Evolutionary conservation across 2,329 filamentous ascomycete species (phyloP), one percentile per base, ranked within the genome.

Genomic region (Pyrenophora teres): DNA sequence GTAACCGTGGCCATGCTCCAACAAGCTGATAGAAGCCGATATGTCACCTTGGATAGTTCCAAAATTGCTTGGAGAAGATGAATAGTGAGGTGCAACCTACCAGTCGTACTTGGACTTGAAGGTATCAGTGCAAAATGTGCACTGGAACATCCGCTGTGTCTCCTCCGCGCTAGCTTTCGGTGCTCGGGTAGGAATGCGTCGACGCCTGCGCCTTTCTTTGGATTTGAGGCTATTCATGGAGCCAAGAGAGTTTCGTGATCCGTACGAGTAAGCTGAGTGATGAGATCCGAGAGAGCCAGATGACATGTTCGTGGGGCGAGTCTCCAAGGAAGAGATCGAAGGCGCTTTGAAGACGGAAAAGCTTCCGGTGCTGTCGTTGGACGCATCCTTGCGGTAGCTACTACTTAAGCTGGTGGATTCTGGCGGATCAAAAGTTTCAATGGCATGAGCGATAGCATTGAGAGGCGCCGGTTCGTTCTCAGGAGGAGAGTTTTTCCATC

Each of bases 401-500:
- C 73, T 76, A 4, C 74, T 75, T 3, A 68, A 59, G 45, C 68
- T 75, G 12, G 57, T 43, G 10, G 63, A 47, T 40, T 68, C 62
- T 13, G 68, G 71, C 13, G 60, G 65, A 36, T 72, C 67, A 47
- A 71, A 70, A 10, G 66, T 63, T 52, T 74, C 75, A 36, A 88
- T 78, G 63, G 85, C 85, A 67, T 83, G 78, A 40, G 81, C 80
- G 76, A 88, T 88, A 76, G 83, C 85, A 32, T 79, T 82, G 51
- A 86, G 77, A 6, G 83, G 79, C 56, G 85, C 86, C 62, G 86
- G 83, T 80, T 88, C 86, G 78, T 88, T 80, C 74, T 88, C 85
- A 40, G 86, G 86, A 32, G 86, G 86, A 59, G 84, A 87, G 68
- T 85, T 78, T 67, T 87, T 82, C 85, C 86, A 88, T 80, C 86